Base-by-base conservation (phyloP, 495 filamentous ascomycete genomes). In the Bacidia gigantensis region DNA sequence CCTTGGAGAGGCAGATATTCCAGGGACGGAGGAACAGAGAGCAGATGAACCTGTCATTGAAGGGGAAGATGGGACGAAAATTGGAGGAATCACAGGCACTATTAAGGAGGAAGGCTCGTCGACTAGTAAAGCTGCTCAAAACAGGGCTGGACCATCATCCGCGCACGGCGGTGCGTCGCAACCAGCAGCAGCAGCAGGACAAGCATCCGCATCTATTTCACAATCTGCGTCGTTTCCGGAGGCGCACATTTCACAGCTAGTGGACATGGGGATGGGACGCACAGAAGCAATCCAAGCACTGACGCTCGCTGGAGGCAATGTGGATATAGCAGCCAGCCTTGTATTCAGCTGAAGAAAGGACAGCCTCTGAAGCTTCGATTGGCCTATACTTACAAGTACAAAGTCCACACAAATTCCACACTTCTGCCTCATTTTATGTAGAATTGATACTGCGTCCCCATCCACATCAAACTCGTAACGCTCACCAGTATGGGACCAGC, bases 1-100 rank as follows among this genome's bases (percentile, higher is more conserved):
- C 66, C 72, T 99, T 3, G 86, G 86, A 20, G 89, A 95, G 67
- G 83, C 82, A 12, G 92, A 99, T 45, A 95, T 97, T 32, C 92
- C 92, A 14, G 92, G 84, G 66, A 62, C 71, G 11, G 87, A 92
- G 50, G 77, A 84, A 52, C 81, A 82, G 21, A 72, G 78, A 48
- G 74, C 81, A 48, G 74, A 84, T 35, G 92, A 98, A 65, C 89
- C 89, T 11, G 84, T 80, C n/a, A 77, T 96, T 26, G 76, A 82
- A 42, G 93, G 93, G 0, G 82, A 88, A 0, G 85, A 80, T 45
- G 90, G 92, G 0, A 89, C 85, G 1, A 84, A 83, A 44, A 84
- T 95, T 56, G 89, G 89, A 48, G 83, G 79, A 26, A 76, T 81
- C 42, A 83, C 87, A n/a, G 92, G 92, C 14, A 86, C 85, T 14